Base-by-base conservation (phyloP, 2,329 filamentous ascomycete genomes). In the Pseudopithomyces chartarum region DNA sequence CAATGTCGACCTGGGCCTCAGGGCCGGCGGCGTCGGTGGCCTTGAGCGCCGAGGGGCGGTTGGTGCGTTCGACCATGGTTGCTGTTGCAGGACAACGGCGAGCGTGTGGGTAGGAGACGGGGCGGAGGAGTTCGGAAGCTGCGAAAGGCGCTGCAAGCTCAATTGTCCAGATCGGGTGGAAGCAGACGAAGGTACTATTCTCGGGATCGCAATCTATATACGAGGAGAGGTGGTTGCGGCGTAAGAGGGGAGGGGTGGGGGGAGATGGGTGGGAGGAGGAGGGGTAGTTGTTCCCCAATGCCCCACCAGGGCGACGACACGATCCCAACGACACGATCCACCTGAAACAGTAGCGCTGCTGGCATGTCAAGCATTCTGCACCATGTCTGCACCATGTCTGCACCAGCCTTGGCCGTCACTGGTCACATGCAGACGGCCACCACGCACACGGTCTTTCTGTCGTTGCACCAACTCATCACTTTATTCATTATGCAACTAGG, bases 41-140 rank as follows among this genome's bases (percentile, higher is more conserved):
- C 49, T 65, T 72, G 61, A 91, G 83, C 52, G 90, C 86, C 69
- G 94, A 86, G 38, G 90, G 88, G 75, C 92, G 95, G 79, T 96
- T 91, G 65, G 88, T 86, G 75, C 93, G 89, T 73, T 96, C 92
- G 79, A 96, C 90, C 85, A 90, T 90, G n/a, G n/a, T n/a, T n/a
- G n/a, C n/a, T n/a, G 49, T 58, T 70, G 64, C 52, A 29, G 57
- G 48, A 32, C 10, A 36, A 20, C 13, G 2, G 40, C 13, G n/a
- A 26, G 11, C 17, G 36, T n/a, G 29, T 23, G 11, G n/a, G n/a
- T n/a, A n/a, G n/a, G n/a, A n/a, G n/a, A n/a, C n/a, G 32, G 38
- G 32, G 17, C 15, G 48, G 15, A 15, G 36, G 46, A 19, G 22
- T 17, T 17, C 20, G 29, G n/a, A 19, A 10, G 47, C 50, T 48